These are phyloP conservation scores for Zanthoxylum bungeanum DNA, from an alignment of 345 rosid species.

Conservation along the genomic window DNA sequence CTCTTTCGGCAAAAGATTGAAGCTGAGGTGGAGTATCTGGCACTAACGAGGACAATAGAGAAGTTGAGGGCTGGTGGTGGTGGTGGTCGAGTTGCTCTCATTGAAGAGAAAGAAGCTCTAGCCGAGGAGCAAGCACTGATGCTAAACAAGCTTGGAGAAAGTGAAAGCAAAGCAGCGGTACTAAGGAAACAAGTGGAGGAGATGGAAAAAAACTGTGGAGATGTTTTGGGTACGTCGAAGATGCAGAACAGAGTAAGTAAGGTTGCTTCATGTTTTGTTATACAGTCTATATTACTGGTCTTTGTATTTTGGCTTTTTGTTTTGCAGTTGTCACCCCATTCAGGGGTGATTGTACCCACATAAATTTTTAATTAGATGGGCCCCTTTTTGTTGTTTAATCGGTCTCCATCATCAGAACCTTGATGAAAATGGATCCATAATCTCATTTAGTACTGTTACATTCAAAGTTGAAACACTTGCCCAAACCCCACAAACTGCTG, in stretches of 20 bases:
- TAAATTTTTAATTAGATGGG: slow-evolving; percentile 26
- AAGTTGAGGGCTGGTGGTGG: slow-evolving; percentile 36
- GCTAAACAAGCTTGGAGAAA: slow-evolving; percentile 40
- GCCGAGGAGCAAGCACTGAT: slow-evolving; percentile 39
- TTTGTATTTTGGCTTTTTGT: slow-evolving; percentile 41
- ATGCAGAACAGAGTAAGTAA: slow-evolving; percentile 47
- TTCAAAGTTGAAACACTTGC: slow-evolving; percentile 1
- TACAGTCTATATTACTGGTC: slow-evolving; percentile 55
- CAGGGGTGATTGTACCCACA: slow-evolving; percentile 53
- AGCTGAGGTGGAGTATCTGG: slow-evolving; percentile 70
- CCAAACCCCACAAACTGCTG: slow-evolving; percentile 6
- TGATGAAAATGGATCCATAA: background rate
- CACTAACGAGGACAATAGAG: slow-evolving; percentile 38
- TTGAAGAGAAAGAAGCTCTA: slow-evolving; percentile 41
- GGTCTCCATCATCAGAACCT: background rate
- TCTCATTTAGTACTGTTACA: background rate
- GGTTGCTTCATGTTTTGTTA: slow-evolving; percentile 42
- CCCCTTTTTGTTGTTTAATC: slow-evolving; percentile 8
- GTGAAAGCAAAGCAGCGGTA: slow-evolving; percentile 43
- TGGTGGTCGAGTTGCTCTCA: slow-evolving; percentile 25
- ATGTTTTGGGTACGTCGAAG: slow-evolving; percentile 34
- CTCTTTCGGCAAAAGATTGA: slow-evolving; percentile 70
- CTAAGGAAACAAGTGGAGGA: slow-evolving; percentile 51
- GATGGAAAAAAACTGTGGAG: slow-evolving; percentile 43
- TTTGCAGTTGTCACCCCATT: slow-evolving; percentile 36